Evolutionary conservation across 345 rosid species (phyloP), one percentile per base, ranked within the genome.

Genomic region (Excoecaria agallocha): DNA sequence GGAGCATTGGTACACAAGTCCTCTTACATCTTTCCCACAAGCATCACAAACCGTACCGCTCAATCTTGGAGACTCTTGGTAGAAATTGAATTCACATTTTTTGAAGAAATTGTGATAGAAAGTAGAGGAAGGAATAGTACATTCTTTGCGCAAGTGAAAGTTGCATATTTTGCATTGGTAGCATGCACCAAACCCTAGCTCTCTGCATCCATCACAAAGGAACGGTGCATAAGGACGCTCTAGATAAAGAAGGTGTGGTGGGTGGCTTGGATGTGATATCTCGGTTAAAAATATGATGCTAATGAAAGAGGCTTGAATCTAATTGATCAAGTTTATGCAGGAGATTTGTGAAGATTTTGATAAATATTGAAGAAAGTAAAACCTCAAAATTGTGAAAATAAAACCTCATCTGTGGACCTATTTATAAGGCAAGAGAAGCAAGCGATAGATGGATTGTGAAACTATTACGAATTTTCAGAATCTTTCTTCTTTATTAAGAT

Each of bases 191-290:
- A 86, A 80, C 37, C 86, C 89, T 0, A 80, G 84, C 57, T 86
- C 89, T 57, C 79, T 82, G 81, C 89, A 86, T 3, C 87, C 89
- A 49, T 82, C 82, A 41, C 89, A 86, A 30, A 72, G 82, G 74
- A 84, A 86, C 3, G 89, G 87, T 59, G 25, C 72, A 70, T 84
- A 85, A 8, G 87, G 71, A 62, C 72, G 82, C 56, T 79, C 83
- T 24, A 86, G 83, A 69, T 75, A 55, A 43, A 86, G 84, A 55
- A 60, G 77, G 84, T 82, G 87, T 51, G 77, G 73, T 22, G 82
- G 79, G 74, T 86, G 87, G 71, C 72, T 62, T 15, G 20, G 8
- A 37, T 69, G 72, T 22, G 7, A 5, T 66, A 25, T 45, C 24
- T 71, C 60, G 12, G 50, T 64, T 13, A 19, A 10, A 20, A 63